A percentile compares a stretch with the other conserved stretches of the same genome.
phyloP scores from a whole-genome alignment of 2,329 filamentous ascomycete genomes.

The Rugonectria rugulosa region DNA sequence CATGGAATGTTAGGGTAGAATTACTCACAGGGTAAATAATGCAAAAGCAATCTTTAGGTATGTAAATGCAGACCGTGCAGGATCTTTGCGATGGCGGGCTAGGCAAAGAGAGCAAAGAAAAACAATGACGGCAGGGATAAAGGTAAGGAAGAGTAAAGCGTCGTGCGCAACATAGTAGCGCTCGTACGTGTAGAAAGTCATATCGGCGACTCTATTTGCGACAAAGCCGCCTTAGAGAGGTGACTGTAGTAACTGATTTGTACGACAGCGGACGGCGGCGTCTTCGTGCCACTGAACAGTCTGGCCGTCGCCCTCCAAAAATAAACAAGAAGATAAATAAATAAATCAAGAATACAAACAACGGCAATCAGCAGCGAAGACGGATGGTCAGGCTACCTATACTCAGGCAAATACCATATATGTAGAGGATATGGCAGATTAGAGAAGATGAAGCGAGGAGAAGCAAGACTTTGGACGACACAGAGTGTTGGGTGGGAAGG shows the following conservation, averaged over 20 bases:
- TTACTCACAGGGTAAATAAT: constrained; percentile 36
- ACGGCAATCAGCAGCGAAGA: too few species aligned
- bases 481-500: not conserved
- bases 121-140: constrained; percentile 28
- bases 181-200: constrained; percentile 5
- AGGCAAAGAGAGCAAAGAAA: constrained; percentile 34
- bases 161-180: constrained; percentile 17
- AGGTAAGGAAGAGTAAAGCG: constrained; percentile 25
- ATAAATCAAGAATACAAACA: too few species aligned
- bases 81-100: constrained; percentile 32
- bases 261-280: too few species aligned
- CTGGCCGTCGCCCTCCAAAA: too few species aligned
- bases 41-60: constrained; percentile 37
- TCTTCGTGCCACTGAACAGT: too few species aligned
- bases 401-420: too few species aligned
- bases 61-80: constrained; percentile 33
- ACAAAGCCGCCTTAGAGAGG: not conserved
- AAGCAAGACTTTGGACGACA: not conserved
- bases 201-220: not conserved
- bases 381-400: too few species aligned
- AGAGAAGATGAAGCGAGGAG: not conserved
- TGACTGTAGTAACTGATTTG: not conserved
- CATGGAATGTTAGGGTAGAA: not conserved
- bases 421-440: not conserved
- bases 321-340: too few species aligned